These are phyloP conservation scores for Funneliformis mosseae DNA, from an alignment of 192 early-diverging fungal genomes.

Conservation along the genomic window DNA sequence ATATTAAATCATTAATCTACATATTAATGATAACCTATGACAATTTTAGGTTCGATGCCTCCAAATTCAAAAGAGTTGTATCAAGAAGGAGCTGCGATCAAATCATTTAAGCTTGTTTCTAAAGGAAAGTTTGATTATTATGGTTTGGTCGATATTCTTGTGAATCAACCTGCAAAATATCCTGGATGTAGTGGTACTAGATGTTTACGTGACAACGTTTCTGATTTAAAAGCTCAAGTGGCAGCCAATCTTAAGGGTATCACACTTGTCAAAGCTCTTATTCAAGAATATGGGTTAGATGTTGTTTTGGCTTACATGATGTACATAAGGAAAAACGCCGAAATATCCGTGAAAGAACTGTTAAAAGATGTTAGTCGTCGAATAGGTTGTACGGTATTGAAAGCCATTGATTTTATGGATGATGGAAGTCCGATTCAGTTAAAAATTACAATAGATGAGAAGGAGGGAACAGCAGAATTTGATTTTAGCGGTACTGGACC, in stretches of 20 bases:
- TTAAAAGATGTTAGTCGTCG: conserved; percentile 60
- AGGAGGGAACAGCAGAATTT: conserved; percentile 80
- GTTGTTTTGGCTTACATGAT: conserved; percentile 96
- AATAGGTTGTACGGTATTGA: conserved; percentile 45
- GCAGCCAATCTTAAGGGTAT: conserved; percentile 97
- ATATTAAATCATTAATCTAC: too few species aligned
- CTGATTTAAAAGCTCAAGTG: conserved; percentile 95
- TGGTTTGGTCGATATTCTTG: conserved; percentile 75
- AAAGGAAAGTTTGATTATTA: conserved; percentile 79
- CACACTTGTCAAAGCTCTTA: conserved; percentile 74
- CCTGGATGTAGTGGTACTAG: conserved; percentile 88
- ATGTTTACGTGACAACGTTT: conserved; percentile 87
- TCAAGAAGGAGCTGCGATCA: conserved; percentile 93
- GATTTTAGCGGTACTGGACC: conserved; percentile 92
- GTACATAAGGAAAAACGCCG: conserved; percentile 89
- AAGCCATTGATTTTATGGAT: conserved; percentile 84
- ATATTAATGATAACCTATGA: background rate
- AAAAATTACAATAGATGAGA: conserved; percentile 67
- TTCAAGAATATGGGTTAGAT: conserved; percentile 80
- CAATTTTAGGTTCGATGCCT: conserved; percentile 75
- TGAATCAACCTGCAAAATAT: conserved; percentile 81
- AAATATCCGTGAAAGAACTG: conserved; percentile 78
- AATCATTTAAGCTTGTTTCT: conserved; percentile 84
- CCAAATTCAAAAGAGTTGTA: conserved; percentile 90
- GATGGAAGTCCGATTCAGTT: conserved; percentile 86